Percentiles rank a stretch among this genome's conserved stretches.
Evolutionary conservation across 805 yeast genomes (phyloP).

Genomic region (Brettanomyces custersianus): DNA sequence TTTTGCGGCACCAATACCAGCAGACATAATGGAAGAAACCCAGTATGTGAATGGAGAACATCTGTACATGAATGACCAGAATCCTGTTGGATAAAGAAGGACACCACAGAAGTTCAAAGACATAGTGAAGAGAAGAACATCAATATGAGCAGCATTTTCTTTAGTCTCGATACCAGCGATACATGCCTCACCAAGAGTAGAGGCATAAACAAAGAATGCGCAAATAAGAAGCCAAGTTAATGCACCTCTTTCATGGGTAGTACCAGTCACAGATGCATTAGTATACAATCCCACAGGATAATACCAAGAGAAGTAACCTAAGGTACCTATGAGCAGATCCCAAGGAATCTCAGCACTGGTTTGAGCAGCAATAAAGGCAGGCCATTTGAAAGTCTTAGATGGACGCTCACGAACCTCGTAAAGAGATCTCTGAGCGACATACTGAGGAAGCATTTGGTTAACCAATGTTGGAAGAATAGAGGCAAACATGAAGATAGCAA

Average conservation of each 20-base stretch:
- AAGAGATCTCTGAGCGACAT: constrained; percentile 50
- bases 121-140: constrained; percentile 49
- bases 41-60: constrained; percentile 63
- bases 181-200: constrained; percentile 49
- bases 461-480: constrained; percentile 46
- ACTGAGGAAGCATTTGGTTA: constrained; percentile 58
- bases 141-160: constrained; percentile 57
- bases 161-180: constrained; percentile 51
- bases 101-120: constrained; percentile 74
- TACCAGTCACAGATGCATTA: constrained; percentile 45
- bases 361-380: constrained; percentile 52
- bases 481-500: constrained; percentile 61
- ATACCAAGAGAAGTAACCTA: constrained; percentile 55
- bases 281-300: constrained; percentile 62
- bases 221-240: constrained; percentile 31
- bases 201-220: constrained; percentile 44
- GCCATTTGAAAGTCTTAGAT: constrained; percentile 62
- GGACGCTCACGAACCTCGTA: constrained; percentile 72
- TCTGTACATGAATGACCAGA: constrained; percentile 75
- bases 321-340: constrained; percentile 52
- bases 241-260: constrained; percentile 47
- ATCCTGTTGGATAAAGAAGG: constrained; percentile 51
- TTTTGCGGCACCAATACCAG: constrained; percentile 42
- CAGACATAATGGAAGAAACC: constrained; percentile 43
- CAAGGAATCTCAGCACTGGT: constrained; percentile 60